A percentile compares a stretch with the other conserved stretches of the same genome.
Evolutionary conservation across 2,329 filamentous ascomycete species (phyloP).

Genomic region (Claviceps digitariae): DNA sequence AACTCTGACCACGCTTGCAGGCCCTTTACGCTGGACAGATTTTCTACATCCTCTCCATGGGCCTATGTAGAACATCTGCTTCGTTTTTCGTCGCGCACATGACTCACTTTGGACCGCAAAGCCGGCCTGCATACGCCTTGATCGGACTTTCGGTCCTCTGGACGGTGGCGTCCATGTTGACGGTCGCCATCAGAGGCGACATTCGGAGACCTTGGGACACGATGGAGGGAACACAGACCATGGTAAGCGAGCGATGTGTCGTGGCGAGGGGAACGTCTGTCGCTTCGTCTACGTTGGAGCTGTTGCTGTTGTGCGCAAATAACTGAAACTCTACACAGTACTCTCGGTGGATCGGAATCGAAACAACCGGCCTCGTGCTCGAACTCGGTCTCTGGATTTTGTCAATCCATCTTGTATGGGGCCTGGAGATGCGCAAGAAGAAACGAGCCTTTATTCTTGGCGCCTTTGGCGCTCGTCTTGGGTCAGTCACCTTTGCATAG

Average conservation of each 20-base stretch:
- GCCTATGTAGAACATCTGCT: constrained; percentile 3
- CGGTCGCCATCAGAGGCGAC: background rate
- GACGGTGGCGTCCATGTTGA: constrained; percentile 1
- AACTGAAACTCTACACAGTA: background rate
- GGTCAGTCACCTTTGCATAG: background rate
- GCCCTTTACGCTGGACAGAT: constrained; percentile 3
- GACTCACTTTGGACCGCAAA: constrained; percentile 4
- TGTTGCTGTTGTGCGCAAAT: background rate
- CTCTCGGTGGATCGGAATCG: constrained; percentile 4
- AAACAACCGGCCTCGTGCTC: constrained; percentile 2
- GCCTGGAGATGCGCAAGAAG: constrained; percentile 2
- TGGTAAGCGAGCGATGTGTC: background rate
- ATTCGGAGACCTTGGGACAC: constrained; percentile 1
- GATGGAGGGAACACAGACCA: background rate
- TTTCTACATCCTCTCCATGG: constrained; percentile 5
- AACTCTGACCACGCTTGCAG: background rate
- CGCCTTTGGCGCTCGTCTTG: constrained; percentile 5
- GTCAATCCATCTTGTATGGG: constrained; percentile 4
- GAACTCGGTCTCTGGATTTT: constrained; percentile 5
- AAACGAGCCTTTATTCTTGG: constrained; percentile 3
- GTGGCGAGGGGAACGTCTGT: background rate
- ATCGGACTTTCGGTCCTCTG: constrained; percentile 1
- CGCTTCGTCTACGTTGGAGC: background rate
- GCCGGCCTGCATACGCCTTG: constrained; percentile 2
- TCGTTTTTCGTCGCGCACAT: constrained; percentile 5